These are phyloP conservation scores for Verticillium tricorpus DNA, from an alignment of 2,329 filamentous ascomycete genomes.

Conservation along the genomic window DNA sequence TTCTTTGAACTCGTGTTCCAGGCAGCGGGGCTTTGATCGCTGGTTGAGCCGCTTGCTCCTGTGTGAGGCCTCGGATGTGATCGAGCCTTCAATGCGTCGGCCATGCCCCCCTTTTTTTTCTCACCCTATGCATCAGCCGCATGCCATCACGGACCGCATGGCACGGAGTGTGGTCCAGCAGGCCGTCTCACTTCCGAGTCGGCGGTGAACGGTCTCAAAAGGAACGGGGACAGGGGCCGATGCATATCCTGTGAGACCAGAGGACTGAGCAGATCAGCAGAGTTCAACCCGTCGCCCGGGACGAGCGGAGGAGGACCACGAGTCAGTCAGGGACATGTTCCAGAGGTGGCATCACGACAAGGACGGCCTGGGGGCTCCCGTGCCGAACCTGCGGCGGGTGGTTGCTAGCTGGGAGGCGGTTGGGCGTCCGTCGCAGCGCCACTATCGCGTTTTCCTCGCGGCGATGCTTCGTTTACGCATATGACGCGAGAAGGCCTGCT, in stretches of 20 bases:
- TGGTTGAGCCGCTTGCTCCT: too few relatives aligned
- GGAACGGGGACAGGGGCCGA: not conserved
- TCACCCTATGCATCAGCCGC: not conserved
- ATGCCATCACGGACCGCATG: not conserved
- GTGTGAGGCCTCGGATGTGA: too few relatives aligned
- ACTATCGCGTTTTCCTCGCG: not conserved
- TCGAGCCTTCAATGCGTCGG: too few relatives aligned
- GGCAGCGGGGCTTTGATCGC: too few relatives aligned
- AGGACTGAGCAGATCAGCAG: not conserved
- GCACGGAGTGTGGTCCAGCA: not conserved
- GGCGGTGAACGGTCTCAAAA: not conserved
- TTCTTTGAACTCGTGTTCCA: too few relatives aligned
- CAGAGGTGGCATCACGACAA: too few relatives aligned
- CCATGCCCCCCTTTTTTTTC: too few relatives aligned
- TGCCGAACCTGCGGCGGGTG: too few relatives aligned
- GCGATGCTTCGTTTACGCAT: not conserved
- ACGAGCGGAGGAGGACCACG: too few relatives aligned
- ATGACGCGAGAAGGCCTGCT: not conserved
- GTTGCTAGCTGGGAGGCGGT: not conserved
- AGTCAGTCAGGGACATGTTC: too few relatives aligned
- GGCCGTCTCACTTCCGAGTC: not conserved
- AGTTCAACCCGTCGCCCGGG: too few relatives aligned
- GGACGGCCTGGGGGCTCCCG: too few relatives aligned
- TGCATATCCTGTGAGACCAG: not conserved
- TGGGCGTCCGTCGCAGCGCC: not conserved